phyloP scores from a whole-genome alignment of 2,329 filamentous ascomycete genomes.

The Fusarium buxicola region DNA sequence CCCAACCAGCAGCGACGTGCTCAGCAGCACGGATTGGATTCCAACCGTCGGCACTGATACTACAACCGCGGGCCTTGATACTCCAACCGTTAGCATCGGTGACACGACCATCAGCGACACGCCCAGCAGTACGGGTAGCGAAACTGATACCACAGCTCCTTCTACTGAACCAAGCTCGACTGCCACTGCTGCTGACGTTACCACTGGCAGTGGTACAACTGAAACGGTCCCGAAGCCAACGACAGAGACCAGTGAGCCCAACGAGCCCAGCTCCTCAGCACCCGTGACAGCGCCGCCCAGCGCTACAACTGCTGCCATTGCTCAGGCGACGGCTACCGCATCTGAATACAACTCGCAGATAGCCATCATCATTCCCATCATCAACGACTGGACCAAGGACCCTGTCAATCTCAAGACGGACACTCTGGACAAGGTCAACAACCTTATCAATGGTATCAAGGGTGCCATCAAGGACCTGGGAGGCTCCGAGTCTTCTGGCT shows the following conservation, averaged over 20 bases:
- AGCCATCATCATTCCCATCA: slow-evolving; percentile 14
- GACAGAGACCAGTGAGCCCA: neutral
- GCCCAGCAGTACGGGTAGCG: neutral
- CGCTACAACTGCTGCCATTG: slow-evolving; percentile 5
- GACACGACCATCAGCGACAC: neutral
- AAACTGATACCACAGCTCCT: neutral
- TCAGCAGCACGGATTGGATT: slow-evolving; percentile 10
- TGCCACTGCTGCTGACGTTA: neutral
- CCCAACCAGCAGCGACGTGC: neutral
- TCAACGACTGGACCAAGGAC: slow-evolving; percentile 10
- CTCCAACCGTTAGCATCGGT: neutral
- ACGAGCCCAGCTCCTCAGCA: neutral
- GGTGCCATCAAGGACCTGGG: slow-evolving; percentile 13
- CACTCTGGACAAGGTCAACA: slow-evolving; percentile 22
- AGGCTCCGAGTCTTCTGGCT: slow-evolving; percentile 4
- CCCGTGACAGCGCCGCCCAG: neutral
- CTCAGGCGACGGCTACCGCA: slow-evolving; percentile 12
- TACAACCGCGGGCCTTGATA: neutral
- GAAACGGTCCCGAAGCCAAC: neutral
- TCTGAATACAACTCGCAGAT: slow-evolving; percentile 18
- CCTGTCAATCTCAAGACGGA: slow-evolving; percentile 15
- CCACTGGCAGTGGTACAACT: neutral
- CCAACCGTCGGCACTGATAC: slow-evolving; percentile 1
- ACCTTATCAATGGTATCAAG: slow-evolving; percentile 19
- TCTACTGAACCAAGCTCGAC: neutral